Evolutionary conservation across 78 protist species (phyloP).

Genomic region (Acrasis kona): DNA sequence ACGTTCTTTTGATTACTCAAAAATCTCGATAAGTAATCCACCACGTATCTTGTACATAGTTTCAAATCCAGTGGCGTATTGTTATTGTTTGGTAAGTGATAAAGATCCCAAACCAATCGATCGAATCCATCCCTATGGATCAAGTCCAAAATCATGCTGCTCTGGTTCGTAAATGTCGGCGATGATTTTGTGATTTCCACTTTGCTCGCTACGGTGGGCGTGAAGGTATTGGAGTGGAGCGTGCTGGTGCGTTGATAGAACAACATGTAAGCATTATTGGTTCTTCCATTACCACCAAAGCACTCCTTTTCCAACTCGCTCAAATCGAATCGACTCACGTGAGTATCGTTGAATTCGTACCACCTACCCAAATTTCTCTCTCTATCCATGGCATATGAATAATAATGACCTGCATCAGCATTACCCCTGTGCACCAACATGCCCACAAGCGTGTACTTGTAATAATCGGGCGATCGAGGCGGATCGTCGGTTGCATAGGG

Average conservation of each 20-base stretch:
- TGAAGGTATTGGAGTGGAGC: no score
- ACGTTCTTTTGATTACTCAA: no score
- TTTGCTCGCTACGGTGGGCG: no score
- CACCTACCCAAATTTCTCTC: constrained; percentile 49
- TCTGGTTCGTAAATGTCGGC: no score
- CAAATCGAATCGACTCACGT: constrained; percentile 53
- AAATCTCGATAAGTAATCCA: no score
- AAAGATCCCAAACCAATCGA: no score
- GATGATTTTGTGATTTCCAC: no score
- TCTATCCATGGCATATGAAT: constrained; percentile 56
- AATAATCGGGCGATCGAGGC: constrained; percentile 15
- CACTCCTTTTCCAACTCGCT: constrained; percentile 32
- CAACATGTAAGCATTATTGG: constrained; percentile 78
- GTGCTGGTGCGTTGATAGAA: constrained; percentile 56
- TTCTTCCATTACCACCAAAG: constrained; percentile 62
- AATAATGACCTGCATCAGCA: constrained; percentile 83
- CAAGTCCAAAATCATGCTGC: no score
- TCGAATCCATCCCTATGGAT: no score
- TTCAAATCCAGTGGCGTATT: no score
- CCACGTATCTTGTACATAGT: no score
- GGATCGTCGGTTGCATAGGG: constrained; percentile 19
- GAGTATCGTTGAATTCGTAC: constrained; percentile 73
- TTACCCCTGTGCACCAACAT: constrained; percentile 81
- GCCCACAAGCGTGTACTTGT: constrained; percentile 63
- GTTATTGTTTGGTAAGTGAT: no score